phyloP scores from a whole-genome alignment of 202 grass and related monocot species.

The Setaria viridis region DNA sequence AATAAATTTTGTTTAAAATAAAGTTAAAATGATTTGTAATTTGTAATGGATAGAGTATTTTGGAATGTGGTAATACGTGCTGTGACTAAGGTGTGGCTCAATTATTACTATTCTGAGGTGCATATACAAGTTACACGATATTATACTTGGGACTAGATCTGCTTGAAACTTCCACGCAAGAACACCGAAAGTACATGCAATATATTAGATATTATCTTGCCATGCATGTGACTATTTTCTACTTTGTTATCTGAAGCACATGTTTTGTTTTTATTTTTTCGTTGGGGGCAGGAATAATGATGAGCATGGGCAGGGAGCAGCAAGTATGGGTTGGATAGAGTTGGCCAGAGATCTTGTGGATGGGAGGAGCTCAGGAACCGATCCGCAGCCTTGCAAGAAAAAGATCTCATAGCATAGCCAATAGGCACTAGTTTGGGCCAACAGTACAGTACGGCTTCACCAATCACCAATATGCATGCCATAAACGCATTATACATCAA shows the following conservation, averaged over 20 bases:
- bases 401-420: background rate
- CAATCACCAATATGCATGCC: no score
- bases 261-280: background rate
- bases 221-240: background rate
- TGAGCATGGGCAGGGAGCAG: constrained; percentile 19
- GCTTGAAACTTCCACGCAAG: background rate
- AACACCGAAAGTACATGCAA: background rate
- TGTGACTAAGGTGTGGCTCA: background rate
- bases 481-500: background rate
- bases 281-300: background rate
- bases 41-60: no score
- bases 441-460: background rate
- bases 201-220: background rate
- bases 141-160: background rate
- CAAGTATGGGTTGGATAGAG: background rate
- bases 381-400: background rate
- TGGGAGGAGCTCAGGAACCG: background rate
- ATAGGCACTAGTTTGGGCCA: background rate
- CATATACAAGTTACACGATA: background rate
- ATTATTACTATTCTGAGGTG: background rate
- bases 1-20: no score
- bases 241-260: background rate
- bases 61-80: no score
- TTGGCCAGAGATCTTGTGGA: background rate
- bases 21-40: no score